phyloP scores from a whole-genome alignment of 345 rosid species.

The Citrus reticulata region DNA sequence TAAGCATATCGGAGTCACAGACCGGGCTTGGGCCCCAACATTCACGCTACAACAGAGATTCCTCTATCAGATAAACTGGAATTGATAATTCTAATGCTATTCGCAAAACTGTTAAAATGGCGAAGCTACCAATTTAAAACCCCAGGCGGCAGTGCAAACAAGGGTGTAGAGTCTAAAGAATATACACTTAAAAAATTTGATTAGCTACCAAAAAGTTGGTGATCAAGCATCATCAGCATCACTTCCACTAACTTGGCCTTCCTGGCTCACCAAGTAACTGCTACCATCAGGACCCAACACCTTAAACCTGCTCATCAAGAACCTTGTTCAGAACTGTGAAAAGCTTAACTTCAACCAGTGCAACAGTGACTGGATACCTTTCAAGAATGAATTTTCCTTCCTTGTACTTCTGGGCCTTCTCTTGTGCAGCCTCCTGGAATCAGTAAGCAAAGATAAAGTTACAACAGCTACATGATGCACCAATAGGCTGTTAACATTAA shows the following conservation, averaged over 20 bases:
- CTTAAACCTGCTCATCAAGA: constrained; percentile 50
- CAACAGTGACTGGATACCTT: constrained; percentile 34
- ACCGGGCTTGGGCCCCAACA: background rate
- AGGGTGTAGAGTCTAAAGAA: background rate
- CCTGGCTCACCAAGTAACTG: constrained; percentile 31
- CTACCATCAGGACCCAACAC: constrained; percentile 64
- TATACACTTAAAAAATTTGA: constrained; percentile 16
- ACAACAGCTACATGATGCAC: background rate
- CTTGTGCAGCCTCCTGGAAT: constrained; percentile 55
- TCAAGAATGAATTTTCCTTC: constrained; percentile 79
- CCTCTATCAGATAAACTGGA: background rate
- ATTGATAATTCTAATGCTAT: background rate
- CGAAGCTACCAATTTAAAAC: background rate
- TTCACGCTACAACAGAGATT: background rate
- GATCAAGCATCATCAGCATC: constrained; percentile 49
- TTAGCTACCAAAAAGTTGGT: background rate
- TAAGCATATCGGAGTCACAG: background rate
- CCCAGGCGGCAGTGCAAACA: background rate
- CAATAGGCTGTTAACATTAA: background rate
- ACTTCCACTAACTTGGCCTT: constrained; percentile 40
- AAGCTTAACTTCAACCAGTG: constrained; percentile 6
- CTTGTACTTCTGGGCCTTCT: constrained; percentile 64
- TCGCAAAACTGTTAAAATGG: background rate
- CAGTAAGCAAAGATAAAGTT: background rate
- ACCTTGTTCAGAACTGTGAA: background rate